Conservation (phyloP, 2,329 filamentous ascomycete species). For the Pyricularia grisea region DNA sequence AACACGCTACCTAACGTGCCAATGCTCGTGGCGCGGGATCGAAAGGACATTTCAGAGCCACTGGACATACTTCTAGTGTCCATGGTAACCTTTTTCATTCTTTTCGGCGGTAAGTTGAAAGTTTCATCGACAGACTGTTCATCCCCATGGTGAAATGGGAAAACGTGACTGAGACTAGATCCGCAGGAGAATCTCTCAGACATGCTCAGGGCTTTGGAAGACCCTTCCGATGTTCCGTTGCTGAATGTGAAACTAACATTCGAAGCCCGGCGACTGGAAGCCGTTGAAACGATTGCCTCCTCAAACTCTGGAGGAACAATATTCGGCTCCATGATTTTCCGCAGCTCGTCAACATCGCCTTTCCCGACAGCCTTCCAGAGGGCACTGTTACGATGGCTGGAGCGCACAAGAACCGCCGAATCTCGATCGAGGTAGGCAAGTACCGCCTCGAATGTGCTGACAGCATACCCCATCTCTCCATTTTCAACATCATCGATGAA, state of each 20-base stretch:
- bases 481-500: constrained; percentile 97
- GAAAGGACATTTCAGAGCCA: constrained; percentile 73
- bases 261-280: constrained; percentile 34
- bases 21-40: constrained; percentile 70
- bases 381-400: constrained; percentile 75
- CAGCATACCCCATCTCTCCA: constrained; percentile 88
- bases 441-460: constrained; percentile 94
- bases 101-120: constrained; percentile 31
- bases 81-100: constrained; percentile 76
- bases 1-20: constrained; percentile 63
- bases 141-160: constrained; percentile 69
- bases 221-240: constrained; percentile 21
- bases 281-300: constrained; percentile 19
- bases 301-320: constrained; percentile 31
- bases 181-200: constrained; percentile 45
- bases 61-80: constrained; percentile 82
- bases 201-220: constrained; percentile 12
- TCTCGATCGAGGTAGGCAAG: constrained; percentile 78
- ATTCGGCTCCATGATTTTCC: constrained; percentile 68
- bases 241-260: constrained; percentile 17
- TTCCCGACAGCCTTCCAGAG: constrained; percentile 79
- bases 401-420: constrained; percentile 70
- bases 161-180: constrained; percentile 69
- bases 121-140: constrained; percentile 19
- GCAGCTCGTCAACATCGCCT: constrained; percentile 69